Percentiles rank a stretch among this genome's conserved stretches.
Conservation (phyloP, 225 moss, liverwort and hornwort species). For the Pseudoscleropodium purum region DNA sequence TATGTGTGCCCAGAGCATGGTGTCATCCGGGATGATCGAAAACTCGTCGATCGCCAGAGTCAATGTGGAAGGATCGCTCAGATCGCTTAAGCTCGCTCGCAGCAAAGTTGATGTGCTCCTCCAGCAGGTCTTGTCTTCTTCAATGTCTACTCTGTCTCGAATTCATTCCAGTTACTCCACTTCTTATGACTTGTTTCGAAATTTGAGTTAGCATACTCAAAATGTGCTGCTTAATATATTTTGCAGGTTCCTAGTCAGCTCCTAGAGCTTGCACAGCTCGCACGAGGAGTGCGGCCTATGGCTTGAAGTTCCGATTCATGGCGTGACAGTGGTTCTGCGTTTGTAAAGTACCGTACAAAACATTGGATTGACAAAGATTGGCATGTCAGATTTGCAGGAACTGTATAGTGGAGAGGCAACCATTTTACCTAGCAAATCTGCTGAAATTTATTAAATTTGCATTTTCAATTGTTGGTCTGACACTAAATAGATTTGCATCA, state of each 20-base stretch:
- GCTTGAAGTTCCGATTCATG: conserved; percentile 12
- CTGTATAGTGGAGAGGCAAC: neutral
- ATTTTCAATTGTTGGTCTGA: neutral
- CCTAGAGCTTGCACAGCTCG: conserved; percentile 49
- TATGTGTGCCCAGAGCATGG: conserved; percentile 26
- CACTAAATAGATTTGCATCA: neutral
- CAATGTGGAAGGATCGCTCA: conserved; percentile 42
- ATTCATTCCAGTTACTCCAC: neutral
- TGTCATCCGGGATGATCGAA: conserved; percentile 21
- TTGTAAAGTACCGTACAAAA: conserved; percentile 4
- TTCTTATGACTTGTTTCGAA: neutral
- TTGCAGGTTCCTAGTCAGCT: conserved; percentile 48
- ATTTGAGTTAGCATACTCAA: neutral
- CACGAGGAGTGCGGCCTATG: conserved; percentile 53
- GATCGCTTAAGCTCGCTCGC: conserved; percentile 44
- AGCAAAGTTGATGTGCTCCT: conserved; percentile 55
- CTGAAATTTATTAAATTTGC: neutral
- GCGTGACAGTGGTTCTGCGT: neutral
- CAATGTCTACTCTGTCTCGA: neutral
- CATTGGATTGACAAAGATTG: conserved; percentile 12
- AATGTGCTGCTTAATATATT: neutral
- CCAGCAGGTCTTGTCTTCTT: conserved; percentile 19
- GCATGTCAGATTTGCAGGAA: neutral
- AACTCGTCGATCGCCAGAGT: conserved; percentile 32
- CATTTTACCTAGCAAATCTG: neutral